Evolutionary conservation across 2,329 filamentous ascomycete species (phyloP), one percentile per base, ranked within the genome.

Genomic region (Clarireedia paspali): DNA sequence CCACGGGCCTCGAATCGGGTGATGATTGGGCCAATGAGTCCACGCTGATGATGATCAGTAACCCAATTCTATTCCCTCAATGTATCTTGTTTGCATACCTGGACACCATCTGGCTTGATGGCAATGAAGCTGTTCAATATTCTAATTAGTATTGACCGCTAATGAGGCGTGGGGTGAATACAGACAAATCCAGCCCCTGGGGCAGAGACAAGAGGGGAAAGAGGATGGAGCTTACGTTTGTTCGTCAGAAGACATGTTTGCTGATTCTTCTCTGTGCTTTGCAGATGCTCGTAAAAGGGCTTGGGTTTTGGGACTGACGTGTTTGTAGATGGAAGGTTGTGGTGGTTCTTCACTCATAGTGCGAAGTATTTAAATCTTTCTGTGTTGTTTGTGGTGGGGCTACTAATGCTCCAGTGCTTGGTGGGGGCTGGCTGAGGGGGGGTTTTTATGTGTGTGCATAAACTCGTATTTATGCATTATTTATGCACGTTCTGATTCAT

Each of bases 41-140:
- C 94, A 80, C 94, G 92, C 91, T 96, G 72, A 59, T 59, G 26
- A 46, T 24, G 3, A 10, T 44, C 23, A 56, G 58, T 67, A 24
- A 65, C 50, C 59, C 56, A 42, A 24, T 4, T 23, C 23, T 58
- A 10, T 26, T 47, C 10, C 14, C 9, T 51, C 12, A 9, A n/a
- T 26, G n/a, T 27, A 36, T 30, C 15, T 5, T 42, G 23, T 46
- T 55, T 53, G 59, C 78, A 67, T 86, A 95, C 91, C 87, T 96
- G 94, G 79, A 97, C 94, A 76, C 94, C 94, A 80, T 97, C 94
- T 70, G 92, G 94, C 91, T 99, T 99, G 85, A 99, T 90, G 74
- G 94, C 94, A 84, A 97, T 97, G 89, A 97, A 97, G 81, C 92
- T 97, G 71, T 67, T 47, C 57, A 60, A 47, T 67, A 55, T 50